Conservation (phyloP, 805 yeast species). For the Yarrowia yakushimensis region DNA sequence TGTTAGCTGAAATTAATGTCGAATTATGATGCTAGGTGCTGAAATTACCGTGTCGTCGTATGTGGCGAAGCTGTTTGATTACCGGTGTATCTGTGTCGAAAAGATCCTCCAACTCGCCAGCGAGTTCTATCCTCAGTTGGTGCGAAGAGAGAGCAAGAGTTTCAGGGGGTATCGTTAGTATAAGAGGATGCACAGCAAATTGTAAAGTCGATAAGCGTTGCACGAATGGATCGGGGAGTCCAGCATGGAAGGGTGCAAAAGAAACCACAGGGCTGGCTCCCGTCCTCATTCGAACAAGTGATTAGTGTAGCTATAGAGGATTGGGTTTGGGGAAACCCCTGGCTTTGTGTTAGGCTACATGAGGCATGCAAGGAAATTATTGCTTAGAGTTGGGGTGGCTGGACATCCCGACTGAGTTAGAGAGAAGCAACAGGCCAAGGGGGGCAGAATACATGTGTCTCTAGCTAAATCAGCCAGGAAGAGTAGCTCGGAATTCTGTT, state of each 20-base stretch:
- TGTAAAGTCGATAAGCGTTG: constrained; percentile 8
- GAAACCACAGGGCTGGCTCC: constrained; percentile 17
- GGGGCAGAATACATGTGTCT: not conserved
- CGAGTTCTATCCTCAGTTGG: constrained; percentile 22
- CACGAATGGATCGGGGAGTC: not conserved
- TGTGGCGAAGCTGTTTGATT: not conserved
- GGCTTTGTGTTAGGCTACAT: constrained; percentile 18
- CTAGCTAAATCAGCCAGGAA: not conserved
- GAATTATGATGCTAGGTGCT: not conserved
- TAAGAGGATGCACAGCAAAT: constrained; percentile 5
- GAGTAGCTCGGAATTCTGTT: not conserved
- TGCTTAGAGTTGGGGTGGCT: constrained; percentile 22
- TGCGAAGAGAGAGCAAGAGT: not conserved
- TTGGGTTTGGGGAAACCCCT: constrained; percentile 20
- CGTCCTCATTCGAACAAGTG: constrained; percentile 10
- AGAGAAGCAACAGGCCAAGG: not conserved
- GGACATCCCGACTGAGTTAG: not conserved
- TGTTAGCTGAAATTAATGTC: not conserved
- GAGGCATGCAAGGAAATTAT: constrained; percentile 20
- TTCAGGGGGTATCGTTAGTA: constrained; percentile 16
- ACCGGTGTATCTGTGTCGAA: constrained; percentile 2
- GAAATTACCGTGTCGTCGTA: not conserved
- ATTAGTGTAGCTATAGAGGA: not conserved
- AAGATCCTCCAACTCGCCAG: constrained; percentile 24
- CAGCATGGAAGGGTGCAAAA: constrained; percentile 14